phyloP scores from a whole-genome alignment of 768 basidiomycete species.

The Boletus rubroflammeus region DNA sequence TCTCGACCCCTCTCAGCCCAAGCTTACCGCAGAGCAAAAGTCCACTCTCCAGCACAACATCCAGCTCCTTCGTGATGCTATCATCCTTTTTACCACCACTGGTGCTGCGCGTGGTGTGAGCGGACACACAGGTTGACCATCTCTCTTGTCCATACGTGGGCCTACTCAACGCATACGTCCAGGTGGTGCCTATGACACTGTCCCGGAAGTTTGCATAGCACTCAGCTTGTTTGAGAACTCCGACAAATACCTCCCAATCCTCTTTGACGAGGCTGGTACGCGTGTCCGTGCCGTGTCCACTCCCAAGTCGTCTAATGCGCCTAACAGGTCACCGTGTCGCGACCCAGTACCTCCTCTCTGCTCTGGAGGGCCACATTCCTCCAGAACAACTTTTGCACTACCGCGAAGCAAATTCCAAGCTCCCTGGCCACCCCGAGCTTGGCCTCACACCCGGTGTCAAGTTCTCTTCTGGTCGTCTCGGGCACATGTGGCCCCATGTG shows the following conservation, averaged over 20 bases:
- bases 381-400: conserved; percentile 79
- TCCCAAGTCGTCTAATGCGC: background rate
- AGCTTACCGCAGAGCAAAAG: conserved; percentile 62
- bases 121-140: conserved; percentile 67
- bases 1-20: conserved; percentile 66
- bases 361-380: conserved; percentile 68
- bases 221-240: conserved; percentile 65
- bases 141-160: background rate
- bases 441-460: conserved; percentile 90
- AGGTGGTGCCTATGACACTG: conserved; percentile 71
- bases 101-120: conserved; percentile 84
- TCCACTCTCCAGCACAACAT: conserved; percentile 62
- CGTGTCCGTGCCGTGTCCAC: background rate
- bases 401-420: conserved; percentile 79
- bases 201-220: conserved; percentile 80
- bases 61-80: conserved; percentile 77
- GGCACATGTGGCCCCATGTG: conserved; percentile 87
- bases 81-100: conserved; percentile 82
- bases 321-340: conserved; percentile 79
- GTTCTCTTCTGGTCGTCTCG: conserved; percentile 90
- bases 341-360: conserved; percentile 82
- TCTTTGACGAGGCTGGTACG: conserved; percentile 82
- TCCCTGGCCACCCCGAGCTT: conserved; percentile 87
- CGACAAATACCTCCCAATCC: conserved; percentile 60
- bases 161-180: conserved; percentile 14